These are phyloP conservation scores for Candida sonorensis DNA, from an alignment of 805 yeast genomes.

Conservation along the genomic window DNA sequence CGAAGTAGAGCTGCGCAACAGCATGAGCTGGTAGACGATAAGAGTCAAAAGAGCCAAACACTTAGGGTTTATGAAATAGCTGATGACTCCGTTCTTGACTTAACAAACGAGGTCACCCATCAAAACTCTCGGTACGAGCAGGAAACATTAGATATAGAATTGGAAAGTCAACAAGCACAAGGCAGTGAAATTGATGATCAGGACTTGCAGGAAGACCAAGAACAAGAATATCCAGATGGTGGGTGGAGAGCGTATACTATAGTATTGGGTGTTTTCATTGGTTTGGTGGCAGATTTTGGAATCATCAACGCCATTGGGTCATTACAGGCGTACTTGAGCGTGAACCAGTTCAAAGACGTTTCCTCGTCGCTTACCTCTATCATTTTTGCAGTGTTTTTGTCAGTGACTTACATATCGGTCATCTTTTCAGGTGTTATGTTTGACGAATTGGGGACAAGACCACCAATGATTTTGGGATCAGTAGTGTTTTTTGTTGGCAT, in stretches of 20 bases:
- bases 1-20: no score
- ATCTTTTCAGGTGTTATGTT: conserved; percentile 36
- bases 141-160: no score
- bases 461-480: conserved; percentile 29
- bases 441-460: conserved; percentile 35
- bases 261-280: conserved; percentile 47
- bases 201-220: no score
- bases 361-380: conserved; percentile 48
- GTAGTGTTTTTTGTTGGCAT: conserved; percentile 28
- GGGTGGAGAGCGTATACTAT: conserved; percentile 36
- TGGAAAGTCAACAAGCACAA: no score
- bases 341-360: conserved; percentile 40
- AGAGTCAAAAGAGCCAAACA: no score
- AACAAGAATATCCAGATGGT: conserved; percentile 43
- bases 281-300: conserved; percentile 51
- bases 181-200: no score
- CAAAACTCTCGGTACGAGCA: no score
- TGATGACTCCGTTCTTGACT: no score
- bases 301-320: conserved; percentile 54
- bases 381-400: conserved; percentile 53
- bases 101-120: no score
- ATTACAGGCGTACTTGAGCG: conserved; percentile 49
- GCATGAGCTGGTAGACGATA: no score
- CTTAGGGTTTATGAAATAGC: no score
- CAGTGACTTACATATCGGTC: conserved; percentile 35